Conservation (phyloP, 192 early-diverging fungal genomes). For the Phycomyces nitens region DNA sequence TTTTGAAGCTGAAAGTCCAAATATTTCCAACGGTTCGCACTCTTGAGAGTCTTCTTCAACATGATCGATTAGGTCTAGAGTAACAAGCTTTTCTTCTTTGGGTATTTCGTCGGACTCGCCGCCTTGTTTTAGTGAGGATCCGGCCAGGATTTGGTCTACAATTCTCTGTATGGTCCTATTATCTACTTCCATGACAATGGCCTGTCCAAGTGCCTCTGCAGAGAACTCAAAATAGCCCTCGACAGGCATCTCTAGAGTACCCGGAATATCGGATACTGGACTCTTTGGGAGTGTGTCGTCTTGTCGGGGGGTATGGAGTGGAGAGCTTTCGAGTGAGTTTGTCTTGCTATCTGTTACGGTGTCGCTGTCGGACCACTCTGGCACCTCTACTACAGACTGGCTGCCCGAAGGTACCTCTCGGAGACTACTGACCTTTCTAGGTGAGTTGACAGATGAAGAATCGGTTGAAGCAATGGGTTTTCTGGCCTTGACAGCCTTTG, state of each 20-base stretch:
- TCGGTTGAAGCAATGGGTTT: too few relatives aligned
- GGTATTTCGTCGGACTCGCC: neutral
- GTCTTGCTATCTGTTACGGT: neutral
- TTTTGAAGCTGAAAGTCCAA: too few relatives aligned
- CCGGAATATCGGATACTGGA: neutral
- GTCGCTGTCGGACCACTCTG: neutral
- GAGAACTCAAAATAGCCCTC: neutral
- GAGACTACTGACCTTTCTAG: neutral
- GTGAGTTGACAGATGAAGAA: neutral
- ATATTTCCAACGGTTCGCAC: too few relatives aligned
- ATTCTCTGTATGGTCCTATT: neutral
- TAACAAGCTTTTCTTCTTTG: neutral
- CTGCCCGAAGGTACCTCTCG: neutral
- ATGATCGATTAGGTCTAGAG: neutral
- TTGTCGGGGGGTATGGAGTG: neutral
- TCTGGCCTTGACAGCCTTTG: too few relatives aligned
- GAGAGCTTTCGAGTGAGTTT: neutral
- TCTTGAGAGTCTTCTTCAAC: too few relatives aligned
- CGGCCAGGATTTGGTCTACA: neutral
- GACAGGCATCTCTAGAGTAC: neutral
- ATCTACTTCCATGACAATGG: neutral
- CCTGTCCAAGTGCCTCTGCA: neutral
- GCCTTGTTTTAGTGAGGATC: neutral
- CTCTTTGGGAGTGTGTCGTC: neutral
- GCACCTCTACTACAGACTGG: neutral